Conservation (phyloP, 257 asterid species). For the Capsicum pubescens region DNA sequence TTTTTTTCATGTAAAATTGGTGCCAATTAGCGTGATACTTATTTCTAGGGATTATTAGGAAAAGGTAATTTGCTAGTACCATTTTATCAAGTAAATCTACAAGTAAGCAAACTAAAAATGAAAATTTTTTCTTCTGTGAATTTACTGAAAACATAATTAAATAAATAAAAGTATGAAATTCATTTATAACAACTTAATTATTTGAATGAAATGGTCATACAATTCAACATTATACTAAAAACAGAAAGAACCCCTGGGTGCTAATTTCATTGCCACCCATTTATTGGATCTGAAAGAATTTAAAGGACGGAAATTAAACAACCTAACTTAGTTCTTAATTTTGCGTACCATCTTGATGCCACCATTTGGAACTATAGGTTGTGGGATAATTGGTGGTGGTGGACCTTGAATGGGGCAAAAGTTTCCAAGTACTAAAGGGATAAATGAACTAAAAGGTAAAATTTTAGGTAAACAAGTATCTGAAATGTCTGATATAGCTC, state of each 20-base stretch:
- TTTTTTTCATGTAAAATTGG: too few species aligned
- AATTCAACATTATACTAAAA: background rate
- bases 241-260: background rate
- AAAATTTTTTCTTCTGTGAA: background rate
- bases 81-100: too few species aligned
- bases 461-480: conserved; percentile 38
- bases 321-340: background rate
- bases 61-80: too few species aligned
- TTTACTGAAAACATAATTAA: background rate
- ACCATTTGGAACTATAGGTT: background rate
- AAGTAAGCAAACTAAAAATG: too few species aligned
- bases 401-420: conserved; percentile 20
- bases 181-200: background rate
- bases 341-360: background rate
- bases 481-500: conserved; percentile 28
- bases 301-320: background rate
- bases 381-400: background rate
- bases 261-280: background rate
- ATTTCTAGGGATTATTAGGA: too few species aligned
- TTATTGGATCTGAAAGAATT: background rate
- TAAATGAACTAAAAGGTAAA: conserved; percentile 33
- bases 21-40: too few species aligned
- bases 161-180: background rate
- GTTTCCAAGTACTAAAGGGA: conserved; percentile 28
- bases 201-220: background rate